Conservation (phyloP, 257 asterid species). For the Solanum rostratum region DNA sequence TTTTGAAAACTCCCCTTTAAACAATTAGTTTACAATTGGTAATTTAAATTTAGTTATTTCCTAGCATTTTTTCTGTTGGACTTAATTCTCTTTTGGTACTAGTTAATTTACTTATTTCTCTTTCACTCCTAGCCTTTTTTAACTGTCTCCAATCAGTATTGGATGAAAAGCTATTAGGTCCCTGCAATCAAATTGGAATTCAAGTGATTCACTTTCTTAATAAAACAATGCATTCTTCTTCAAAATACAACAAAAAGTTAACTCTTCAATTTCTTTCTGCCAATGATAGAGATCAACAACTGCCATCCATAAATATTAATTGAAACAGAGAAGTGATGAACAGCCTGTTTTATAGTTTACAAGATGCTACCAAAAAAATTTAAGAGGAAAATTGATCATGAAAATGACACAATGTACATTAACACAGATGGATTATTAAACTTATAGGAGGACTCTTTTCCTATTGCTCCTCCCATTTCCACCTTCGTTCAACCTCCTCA, state of each 20-base stretch:
- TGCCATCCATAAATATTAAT: not conserved
- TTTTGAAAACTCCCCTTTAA: too few species aligned
- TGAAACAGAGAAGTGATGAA: not conserved
- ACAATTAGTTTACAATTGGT: too few species aligned
- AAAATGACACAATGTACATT: not conserved
- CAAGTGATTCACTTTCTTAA: not conserved
- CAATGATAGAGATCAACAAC: not conserved
- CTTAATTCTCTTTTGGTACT: too few species aligned
- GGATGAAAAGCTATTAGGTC: not conserved
- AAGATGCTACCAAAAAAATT: not conserved
- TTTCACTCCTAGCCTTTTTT: too few species aligned
- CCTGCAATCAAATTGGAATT: not conserved
- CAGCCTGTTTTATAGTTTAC: not conserved
- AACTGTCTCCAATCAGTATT: too few species aligned
- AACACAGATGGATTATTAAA: not conserved
- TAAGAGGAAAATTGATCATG: not conserved
- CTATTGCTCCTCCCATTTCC: conserved; percentile 70
- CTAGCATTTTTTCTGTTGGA: too few species aligned
- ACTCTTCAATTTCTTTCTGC: not conserved
- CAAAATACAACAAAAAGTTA: not conserved
- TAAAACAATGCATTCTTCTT: not conserved
- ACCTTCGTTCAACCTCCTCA: conserved; percentile 64
- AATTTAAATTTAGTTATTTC: too few species aligned
- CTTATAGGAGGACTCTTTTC: not conserved
- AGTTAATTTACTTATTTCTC: too few species aligned